Percentiles rank a stretch among this genome's conserved stretches.
These are phyloP conservation scores for Pyricularia pennisetigena DNA, from an alignment of 2,329 filamentous ascomycete species.

Conservation along the genomic window DNA sequence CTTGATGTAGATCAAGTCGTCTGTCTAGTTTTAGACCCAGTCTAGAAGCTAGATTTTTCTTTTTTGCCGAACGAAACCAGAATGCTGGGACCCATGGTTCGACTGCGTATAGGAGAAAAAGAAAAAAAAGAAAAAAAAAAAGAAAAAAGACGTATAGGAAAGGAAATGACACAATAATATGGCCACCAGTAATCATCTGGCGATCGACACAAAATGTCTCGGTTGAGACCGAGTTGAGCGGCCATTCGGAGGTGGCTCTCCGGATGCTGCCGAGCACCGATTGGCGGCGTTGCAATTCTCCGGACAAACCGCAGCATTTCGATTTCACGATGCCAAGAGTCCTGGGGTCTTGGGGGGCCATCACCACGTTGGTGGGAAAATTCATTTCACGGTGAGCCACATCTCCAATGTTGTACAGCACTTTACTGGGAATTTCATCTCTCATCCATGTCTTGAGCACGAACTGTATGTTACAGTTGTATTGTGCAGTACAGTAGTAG, in stretches of 20 bases:
- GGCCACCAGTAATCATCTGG: not conserved
- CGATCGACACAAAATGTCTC: not conserved
- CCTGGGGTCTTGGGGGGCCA: not conserved
- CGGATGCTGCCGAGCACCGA: not conserved
- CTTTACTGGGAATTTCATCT: no score
- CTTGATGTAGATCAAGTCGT: not conserved
- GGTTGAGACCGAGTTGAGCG: not conserved
- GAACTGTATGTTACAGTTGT: no score
- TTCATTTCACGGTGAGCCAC: not conserved
- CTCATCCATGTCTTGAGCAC: no score
- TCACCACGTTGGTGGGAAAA: not conserved
- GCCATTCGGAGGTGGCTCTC: not conserved
- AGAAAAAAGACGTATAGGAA: not conserved
- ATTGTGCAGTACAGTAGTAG: no score
- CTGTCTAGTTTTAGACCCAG: not conserved
- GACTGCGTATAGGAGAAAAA: not conserved
- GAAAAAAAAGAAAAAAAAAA: not conserved
- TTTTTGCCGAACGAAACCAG: not conserved
- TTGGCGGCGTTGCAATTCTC: constrained; percentile 1
- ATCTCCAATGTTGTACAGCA: not conserved
- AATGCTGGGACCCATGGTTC: not conserved
- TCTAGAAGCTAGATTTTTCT: no score
- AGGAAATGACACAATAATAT: not conserved
- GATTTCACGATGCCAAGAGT: not conserved
- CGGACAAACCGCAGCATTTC: not conserved